Evolutionary conservation across 176 grass and related monocot genomes (phyloP), one percentile per base, ranked within the genome.

Genomic region (Poa annua): DNA sequence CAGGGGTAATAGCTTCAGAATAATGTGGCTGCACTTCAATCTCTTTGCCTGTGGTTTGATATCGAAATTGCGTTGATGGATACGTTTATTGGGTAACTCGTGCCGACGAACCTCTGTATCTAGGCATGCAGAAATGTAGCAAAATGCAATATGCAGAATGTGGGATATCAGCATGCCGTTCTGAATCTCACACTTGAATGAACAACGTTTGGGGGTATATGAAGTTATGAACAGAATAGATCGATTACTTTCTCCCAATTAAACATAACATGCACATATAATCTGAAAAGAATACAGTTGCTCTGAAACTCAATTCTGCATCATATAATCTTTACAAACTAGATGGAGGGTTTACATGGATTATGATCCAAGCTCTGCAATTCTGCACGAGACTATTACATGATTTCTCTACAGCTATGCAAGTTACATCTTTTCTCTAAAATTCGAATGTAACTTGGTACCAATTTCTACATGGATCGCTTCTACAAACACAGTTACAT

Each of bases 1-100:
- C n/a, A n/a, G n/a, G 11, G 57, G 24, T 61, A 61, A 61, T 76
- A 80, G 10, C 62, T 60, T 79, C 34, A 77, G 24, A 90, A 74
- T 86, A 86, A 83, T 86, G 20, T 79, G 15, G 8, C 14, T 74
- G 48, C 74, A 62, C 45, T 44, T 57, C 65, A 35, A 55, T 64
- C 16, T 65, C 53, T 44, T 52, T 34, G 3, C 26, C 80, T 70
- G 72, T 79, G 42, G 22, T 71, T 56, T 78, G 71, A 25, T 74
- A 51, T 19, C 15, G 4, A 17, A 52, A 74, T 52, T 32, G 45
- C 19, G 45, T 33, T 74, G 71, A 51, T 24, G 25, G 24, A 33
- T 74, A 51, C 25, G 5, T 74, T 8, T 29, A 19, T 74, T 8
- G 4, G 42, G 20, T 74, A 45, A 11, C 4, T 32, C 26, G 15